A percentile compares a stretch with the other conserved stretches of the same genome.
Evolutionary conservation across 78 protist species (phyloP).

Genomic region (slime mould (Dictyostelium discoideum)): dicty_2.7 NC_007089.4:4853001-4853500

Average conservation of each 20-base stretch:
- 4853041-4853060: no score
- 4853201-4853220: constrained; percentile 56
- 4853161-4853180: constrained; percentile 67
- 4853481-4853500: constrained; percentile 78
- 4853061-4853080: no score
- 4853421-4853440: constrained; percentile 89
- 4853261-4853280: constrained; percentile 84
- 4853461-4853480: constrained; percentile 51
- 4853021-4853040: no score
- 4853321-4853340: constrained; percentile 88
- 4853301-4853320: constrained; percentile 77
- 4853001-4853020: no score
- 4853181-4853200: constrained; percentile 83
- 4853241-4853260: constrained; percentile 23
- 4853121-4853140: no score
- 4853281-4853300: background rate
- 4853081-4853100: no score
- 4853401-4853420: constrained; percentile 82
- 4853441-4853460: constrained; percentile 25
- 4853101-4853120: no score
- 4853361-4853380: constrained; percentile 60
- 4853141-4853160: background rate
- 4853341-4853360: constrained; percentile 89
- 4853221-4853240: constrained; percentile 71
- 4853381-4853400: constrained; percentile 88